Evolutionary conservation across 768 basidiomycete genomes (phyloP), one percentile per base, ranked within the genome.

Genomic region (Rhizopogon vesiculosus): DNA sequence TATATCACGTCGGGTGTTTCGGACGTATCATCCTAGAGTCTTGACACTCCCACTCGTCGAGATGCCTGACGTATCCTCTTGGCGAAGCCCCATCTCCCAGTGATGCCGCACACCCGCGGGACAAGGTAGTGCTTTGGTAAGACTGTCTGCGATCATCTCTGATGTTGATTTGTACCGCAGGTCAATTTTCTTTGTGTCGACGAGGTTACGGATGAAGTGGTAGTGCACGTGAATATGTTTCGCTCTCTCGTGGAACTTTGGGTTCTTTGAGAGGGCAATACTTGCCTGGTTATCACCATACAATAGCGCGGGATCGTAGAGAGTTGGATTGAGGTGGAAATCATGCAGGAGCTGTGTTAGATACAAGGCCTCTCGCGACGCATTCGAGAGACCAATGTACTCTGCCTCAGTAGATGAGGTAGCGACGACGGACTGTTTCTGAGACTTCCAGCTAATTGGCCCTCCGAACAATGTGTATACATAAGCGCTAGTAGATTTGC

Each of bases 361-460:
- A 6, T 31, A 31, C 29, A 31, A 6, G 29, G 29, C 29, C 5
- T 31, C 29, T 31, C 29, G 5, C 29, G 29, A 31, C 7, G 29
- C 29, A 31, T 31, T 31, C 8, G 29, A 53, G 31, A 59, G 38
- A 4, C 64, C 69, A 13, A 75, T 65, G 56, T 72, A 74, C 59
- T 76, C 69, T 5, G 69, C 64, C 57, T 75, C 69, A 8, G 70
- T 68, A 12, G 69, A 72, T 4, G 69, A 74, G 1, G 65, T 51
- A 3, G 73, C 62, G 29, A 71, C 58, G 16, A 64, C 59, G 8
- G 66, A 48, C 59, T 77, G 72, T 12, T 61, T 31, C 49, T 69
- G 67, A 13, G 70, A 64, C 7, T 56, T 59, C 75, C 75, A 77
- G 1, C 61, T 61, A 25, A 77, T 60, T 3, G 62, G 57, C 0